Evolutionary conservation across 1,284 basidiomycete species (phyloP).

Genomic region (Mycena sp.): DNA sequence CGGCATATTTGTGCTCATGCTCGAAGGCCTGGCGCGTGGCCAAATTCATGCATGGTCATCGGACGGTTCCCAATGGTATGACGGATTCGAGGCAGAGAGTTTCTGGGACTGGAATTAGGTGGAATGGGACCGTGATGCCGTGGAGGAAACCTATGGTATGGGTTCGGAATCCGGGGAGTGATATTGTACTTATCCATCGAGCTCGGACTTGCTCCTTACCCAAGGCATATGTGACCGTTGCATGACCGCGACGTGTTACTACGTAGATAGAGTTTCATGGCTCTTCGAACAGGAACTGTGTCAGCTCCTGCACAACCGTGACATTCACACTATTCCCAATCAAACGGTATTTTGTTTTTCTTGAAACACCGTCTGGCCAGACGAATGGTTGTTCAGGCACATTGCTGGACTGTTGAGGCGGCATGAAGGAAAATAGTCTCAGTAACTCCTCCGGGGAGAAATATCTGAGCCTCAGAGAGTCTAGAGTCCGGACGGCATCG

Average conservation of each 20-base stretch:
- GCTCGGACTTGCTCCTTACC: background rate
- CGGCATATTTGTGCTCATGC: slow-evolving; percentile 15
- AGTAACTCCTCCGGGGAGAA: slow-evolving; percentile 78
- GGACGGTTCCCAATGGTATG: slow-evolving; percentile 1
- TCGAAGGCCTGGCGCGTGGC: slow-evolving; percentile 15
- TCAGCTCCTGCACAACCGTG: slow-evolving; percentile 64
- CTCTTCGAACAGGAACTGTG: slow-evolving; percentile 60
- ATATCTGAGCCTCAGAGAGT: slow-evolving; percentile 70
- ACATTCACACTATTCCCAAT: slow-evolving; percentile 87
- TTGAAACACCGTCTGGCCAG: slow-evolving; percentile 69
- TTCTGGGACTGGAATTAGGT: slow-evolving; percentile 17
- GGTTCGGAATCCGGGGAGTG: too few species aligned
- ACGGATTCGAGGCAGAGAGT: slow-evolving; percentile 13
- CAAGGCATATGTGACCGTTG: background rate
- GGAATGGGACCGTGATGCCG: slow-evolving; percentile 11
- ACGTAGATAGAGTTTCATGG: background rate
- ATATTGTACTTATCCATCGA: too few species aligned
- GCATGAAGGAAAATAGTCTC: slow-evolving; percentile 69
- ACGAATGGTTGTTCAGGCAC: slow-evolving; percentile 47
- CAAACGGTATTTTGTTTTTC: slow-evolving; percentile 74
- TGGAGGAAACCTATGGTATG: too few species aligned
- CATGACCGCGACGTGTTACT: background rate
- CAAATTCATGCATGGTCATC: slow-evolving; percentile 17
- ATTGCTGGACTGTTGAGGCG: slow-evolving; percentile 63
- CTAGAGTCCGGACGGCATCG: slow-evolving; percentile 62